Conservation (phyloP, 192 early-diverging fungal species). For the Linderina pennispora region DNA sequence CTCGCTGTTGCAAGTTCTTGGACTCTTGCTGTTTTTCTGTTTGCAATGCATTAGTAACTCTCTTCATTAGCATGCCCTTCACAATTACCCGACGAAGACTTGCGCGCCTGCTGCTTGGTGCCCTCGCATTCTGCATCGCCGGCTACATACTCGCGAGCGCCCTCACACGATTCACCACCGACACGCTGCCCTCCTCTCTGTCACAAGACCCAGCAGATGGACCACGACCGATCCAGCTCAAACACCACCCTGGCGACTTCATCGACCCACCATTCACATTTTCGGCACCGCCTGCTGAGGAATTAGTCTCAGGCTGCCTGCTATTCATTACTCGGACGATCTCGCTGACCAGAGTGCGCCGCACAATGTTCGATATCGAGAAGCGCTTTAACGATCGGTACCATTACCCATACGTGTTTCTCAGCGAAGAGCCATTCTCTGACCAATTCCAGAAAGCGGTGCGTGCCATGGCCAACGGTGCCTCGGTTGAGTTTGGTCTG, state of each 20-base stretch:
- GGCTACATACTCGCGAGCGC: no score
- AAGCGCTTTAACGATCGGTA: slow-evolving; percentile 58
- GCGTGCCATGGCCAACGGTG: background rate
- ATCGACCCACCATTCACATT: background rate
- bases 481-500: slow-evolving; percentile 23
- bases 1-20: no score
- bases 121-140: no score
- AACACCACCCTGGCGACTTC: background rate
- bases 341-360: slow-evolving; percentile 51
- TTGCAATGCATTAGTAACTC: no score
- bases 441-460: slow-evolving; percentile 46
- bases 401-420: slow-evolving; percentile 66
- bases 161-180: no score
- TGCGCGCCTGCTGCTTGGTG: no score
- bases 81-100: no score
- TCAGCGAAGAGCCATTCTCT: slow-evolving; percentile 61
- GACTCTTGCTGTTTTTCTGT: no score
- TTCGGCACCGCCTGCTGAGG: background rate
- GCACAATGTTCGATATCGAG: slow-evolving; percentile 54
- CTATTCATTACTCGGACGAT: slow-evolving; percentile 47
- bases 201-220: background rate
- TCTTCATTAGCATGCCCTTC: no score
- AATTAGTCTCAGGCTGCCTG: slow-evolving; percentile 11
- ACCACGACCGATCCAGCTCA: background rate
- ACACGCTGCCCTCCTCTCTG: no score